These are phyloP conservation scores for Cystobasidium pallidum DNA, from an alignment of 1,284 basidiomycete genomes.

Conservation along the genomic window DNA sequence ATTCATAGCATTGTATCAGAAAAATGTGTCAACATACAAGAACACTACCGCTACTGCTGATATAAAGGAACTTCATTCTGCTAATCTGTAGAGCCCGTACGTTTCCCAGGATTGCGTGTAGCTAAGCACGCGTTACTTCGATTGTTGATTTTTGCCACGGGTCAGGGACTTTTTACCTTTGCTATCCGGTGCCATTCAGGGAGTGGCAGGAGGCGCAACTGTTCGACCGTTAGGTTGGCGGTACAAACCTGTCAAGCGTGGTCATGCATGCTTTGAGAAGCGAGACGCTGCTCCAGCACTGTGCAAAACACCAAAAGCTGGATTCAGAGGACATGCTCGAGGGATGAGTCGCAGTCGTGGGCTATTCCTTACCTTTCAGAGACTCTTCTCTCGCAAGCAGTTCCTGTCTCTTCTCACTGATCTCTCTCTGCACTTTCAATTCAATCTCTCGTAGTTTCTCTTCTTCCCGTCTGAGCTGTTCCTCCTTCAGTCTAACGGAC, in stretches of 20 bases:
- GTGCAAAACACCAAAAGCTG: background rate
- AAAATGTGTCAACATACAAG: constrained; percentile 15
- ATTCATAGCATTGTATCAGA: no score
- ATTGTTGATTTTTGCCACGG: no score
- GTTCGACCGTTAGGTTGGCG: no score
- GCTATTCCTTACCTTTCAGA: constrained; percentile 63
- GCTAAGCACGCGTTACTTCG: no score
- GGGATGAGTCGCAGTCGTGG: no score
- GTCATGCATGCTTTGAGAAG: constrained; percentile 37
- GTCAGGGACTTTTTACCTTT: no score
- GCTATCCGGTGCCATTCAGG: no score
- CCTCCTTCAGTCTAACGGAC: constrained; percentile 95
- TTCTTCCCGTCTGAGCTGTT: constrained; percentile 95
- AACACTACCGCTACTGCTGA: background rate
- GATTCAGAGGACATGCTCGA: background rate
- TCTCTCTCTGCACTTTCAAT: constrained; percentile 96
- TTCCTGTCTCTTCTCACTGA: constrained; percentile 98
- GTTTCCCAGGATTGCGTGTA: no score
- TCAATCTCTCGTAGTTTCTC: constrained; percentile 99
- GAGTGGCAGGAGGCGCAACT: no score
- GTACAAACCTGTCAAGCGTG: constrained; percentile 4
- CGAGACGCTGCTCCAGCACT: constrained; percentile 38
- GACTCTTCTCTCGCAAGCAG: constrained; percentile 62
- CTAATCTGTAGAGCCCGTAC: no score
- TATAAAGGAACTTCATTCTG: background rate